A percentile compares a stretch with the other conserved stretches of the same genome.
Conservation (phyloP, 2,329 filamentous ascomycete genomes). For the Aureobasidium sp. region DNA sequence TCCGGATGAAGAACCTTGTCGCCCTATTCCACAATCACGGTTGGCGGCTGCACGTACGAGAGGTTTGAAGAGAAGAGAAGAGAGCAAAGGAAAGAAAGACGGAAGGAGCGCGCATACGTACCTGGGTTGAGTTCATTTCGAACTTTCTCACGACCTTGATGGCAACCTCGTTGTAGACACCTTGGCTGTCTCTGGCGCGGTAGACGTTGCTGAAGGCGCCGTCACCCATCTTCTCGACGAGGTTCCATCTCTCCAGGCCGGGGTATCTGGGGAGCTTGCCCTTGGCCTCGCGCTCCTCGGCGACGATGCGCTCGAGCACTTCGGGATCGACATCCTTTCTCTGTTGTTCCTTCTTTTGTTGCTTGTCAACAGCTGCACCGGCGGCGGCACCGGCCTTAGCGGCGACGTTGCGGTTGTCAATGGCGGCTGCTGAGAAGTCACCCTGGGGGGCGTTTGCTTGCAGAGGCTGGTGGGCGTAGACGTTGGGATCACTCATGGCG, state of each 20-base stretch:
- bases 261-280: conserved; percentile 80
- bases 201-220: conserved; percentile 99
- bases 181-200: conserved; percentile 67
- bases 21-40: conserved; percentile 56
- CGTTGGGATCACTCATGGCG: conserved; percentile 52
- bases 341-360: conserved; percentile 45
- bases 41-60: conserved; percentile 34
- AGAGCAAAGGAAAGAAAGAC: conserved; percentile 27
- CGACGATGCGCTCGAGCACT: conserved; percentile 76
- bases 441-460: conserved; percentile 39
- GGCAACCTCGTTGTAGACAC: conserved; percentile 69
- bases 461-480: conserved; percentile 48
- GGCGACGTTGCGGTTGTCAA: conserved; percentile 54
- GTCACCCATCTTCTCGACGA: conserved; percentile 96
- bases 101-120: conserved; percentile 37
- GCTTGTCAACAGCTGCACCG: conserved; percentile 52
- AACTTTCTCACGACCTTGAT: conserved; percentile 99
- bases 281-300: conserved; percentile 80
- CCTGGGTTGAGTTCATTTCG: conserved; percentile 98
- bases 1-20: conserved; percentile 90
- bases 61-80: conserved; percentile 21
- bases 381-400: conserved; percentile 60
- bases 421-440: conserved; percentile 55
- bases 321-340: conserved; percentile 47
- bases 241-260: conserved; percentile 73